Evolutionary conservation across 108 stramenopile species (phyloP).

Genomic region (Chaetoceros muelleri): DNA sequence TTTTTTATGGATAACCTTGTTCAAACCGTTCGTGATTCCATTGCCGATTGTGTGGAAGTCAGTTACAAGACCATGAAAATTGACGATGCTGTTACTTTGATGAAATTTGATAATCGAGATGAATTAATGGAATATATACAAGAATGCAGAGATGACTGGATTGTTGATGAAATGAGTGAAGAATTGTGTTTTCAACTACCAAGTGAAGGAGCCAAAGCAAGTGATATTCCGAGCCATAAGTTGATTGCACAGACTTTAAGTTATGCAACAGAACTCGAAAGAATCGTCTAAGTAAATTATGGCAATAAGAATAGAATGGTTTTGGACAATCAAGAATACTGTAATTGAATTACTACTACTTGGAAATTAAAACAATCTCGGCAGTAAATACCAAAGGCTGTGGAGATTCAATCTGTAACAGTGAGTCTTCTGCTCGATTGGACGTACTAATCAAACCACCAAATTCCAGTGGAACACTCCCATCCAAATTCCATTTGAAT

Average conservation of each 20-base stretch:
- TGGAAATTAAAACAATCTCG: constrained; percentile 22
- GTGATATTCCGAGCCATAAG: constrained; percentile 70
- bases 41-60: constrained; percentile 84
- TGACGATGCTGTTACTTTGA: constrained; percentile 58
- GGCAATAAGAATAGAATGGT: neutral
- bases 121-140: constrained; percentile 65
- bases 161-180: constrained; percentile 35
- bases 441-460: constrained; percentile 79
- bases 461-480: constrained; percentile 48
- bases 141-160: constrained; percentile 78
- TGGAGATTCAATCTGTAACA: constrained; percentile 39
- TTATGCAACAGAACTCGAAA: constrained; percentile 87
- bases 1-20: constrained; percentile 69
- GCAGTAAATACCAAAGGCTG: constrained; percentile 55
- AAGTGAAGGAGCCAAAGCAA: constrained; percentile 37
- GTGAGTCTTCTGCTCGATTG: constrained; percentile 38
- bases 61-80: constrained; percentile 56
- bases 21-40: constrained; percentile 73
- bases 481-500: constrained; percentile 69
- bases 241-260: constrained; percentile 71
- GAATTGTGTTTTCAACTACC: constrained; percentile 54
- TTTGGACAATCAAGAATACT: neutral
- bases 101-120: constrained; percentile 56
- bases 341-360: neutral
- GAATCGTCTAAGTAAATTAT: constrained; percentile 56